Percentiles rank a stretch among this genome's conserved stretches.
Conservation (phyloP, 768 basidiomycete genomes). For the Tulasnella sp. region DNA sequence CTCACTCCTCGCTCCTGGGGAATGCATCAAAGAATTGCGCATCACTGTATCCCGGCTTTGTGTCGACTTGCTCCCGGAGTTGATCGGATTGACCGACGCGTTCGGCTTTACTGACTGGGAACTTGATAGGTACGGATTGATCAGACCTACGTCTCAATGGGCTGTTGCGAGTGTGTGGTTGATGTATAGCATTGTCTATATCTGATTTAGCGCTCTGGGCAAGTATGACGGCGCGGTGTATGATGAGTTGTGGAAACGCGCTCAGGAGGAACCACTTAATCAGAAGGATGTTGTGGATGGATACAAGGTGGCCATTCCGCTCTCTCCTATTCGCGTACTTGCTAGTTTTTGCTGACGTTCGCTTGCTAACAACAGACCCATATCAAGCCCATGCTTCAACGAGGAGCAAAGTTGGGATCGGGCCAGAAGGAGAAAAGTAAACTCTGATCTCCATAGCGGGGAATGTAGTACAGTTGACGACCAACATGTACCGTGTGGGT, state of each 20-base stretch:
- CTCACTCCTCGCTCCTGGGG: conserved; percentile 30
- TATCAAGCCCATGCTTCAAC: not conserved
- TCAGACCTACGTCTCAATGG: not conserved
- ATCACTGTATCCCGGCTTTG: conserved; percentile 41
- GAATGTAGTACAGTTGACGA: too few relatives aligned
- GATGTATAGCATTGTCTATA: too few relatives aligned
- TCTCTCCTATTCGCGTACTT: not conserved
- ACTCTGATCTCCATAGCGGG: too few relatives aligned
- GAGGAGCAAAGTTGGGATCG: not conserved
- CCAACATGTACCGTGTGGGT: too few relatives aligned
- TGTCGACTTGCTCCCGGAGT: conserved; percentile 46
- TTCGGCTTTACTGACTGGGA: conserved; percentile 72
- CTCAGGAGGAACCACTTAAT: conserved; percentile 18
- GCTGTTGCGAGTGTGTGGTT: not conserved
- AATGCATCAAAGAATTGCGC: conserved; percentile 42
- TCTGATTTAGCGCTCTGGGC: conserved; percentile 44
- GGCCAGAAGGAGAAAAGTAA: not conserved
- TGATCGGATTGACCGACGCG: conserved; percentile 57
- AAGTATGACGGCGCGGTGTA: conserved; percentile 56
- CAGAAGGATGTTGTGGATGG: not conserved
- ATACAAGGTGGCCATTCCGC: not conserved
- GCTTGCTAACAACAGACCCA: not conserved
- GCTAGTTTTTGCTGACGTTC: too few relatives aligned
- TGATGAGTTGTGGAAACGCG: conserved; percentile 51
- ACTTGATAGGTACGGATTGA: conserved; percentile 43